A percentile compares a stretch with the other conserved stretches of the same genome.
Conservation (phyloP, 1,139 yeast genomes). For the Debaryomyces singareniensis region DNA sequence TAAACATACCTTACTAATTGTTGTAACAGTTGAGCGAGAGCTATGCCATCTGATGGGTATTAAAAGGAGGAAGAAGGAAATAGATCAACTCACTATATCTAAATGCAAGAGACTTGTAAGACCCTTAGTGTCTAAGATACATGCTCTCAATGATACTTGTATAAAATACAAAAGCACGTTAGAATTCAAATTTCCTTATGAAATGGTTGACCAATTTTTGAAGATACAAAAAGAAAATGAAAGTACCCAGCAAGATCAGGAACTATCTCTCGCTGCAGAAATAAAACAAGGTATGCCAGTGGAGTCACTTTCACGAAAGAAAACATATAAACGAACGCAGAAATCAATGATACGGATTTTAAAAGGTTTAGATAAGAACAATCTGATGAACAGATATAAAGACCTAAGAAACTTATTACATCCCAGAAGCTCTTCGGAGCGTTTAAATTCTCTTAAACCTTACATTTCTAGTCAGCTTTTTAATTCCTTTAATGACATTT, state of each 20-base stretch:
- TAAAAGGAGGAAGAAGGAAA: not conserved
- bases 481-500: conserved; percentile 25
- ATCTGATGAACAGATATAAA: not conserved
- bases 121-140: conserved; percentile 32
- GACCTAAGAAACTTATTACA: conserved; percentile 6
- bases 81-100: conserved; percentile 6
- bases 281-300: not conserved
- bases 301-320: not conserved
- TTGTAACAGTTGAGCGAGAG: too few relatives aligned
- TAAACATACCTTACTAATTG: too few relatives aligned
- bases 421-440: conserved; percentile 18
- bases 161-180: conserved; percentile 18
- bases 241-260: not conserved
- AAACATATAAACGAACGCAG: not conserved
- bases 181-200: conserved; percentile 7
- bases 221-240: not conserved
- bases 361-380: not conserved
- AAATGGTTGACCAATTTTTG: conserved; percentile 1
- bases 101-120: conserved; percentile 31
- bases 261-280: not conserved
- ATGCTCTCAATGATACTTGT: conserved; percentile 23
- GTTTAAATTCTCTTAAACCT: conserved; percentile 21
- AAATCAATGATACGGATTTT: not conserved
- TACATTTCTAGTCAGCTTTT: conserved; percentile 20
- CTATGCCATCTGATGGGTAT: too few relatives aligned